Base-by-base conservation (phyloP, 371 early-diverging fungal species). In the Lichtheimia ramosa region DNA sequence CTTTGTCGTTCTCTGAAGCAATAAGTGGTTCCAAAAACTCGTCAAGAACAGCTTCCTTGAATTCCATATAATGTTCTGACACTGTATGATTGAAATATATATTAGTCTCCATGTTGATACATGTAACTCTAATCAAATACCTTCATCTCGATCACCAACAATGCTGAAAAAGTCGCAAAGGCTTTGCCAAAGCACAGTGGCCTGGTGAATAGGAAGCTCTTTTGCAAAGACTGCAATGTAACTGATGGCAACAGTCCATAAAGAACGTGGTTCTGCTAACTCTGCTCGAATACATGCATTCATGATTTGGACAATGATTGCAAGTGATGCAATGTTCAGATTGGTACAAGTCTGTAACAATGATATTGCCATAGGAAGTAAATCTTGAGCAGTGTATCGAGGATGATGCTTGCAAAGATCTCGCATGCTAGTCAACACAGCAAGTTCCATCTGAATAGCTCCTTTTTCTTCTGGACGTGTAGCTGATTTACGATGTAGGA, bases 261-360 rank as follows among this genome's bases (percentile, higher is more conserved):
- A 70, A 21, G 86, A 81, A 18, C 86, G 68, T 6, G 84, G 75
- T 21, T 85, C 86, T 0, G 75, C 81, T 1, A 85, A 61, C 1
- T 74, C 75, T 0, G 79, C 76, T 5, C 66, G 51, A 10, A 83
- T 68, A 20, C 81, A 82, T 6, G 73, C 65, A 40, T 71, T 77
- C 51, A 85, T 71, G 10, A 76, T 74, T 10, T 77, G 59, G 18
- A 85, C 66, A 15, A 83, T 71, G 5, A 78, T 55, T 7, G 81
- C 68, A 1, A 83, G 59, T 1, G 83, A 79, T 0, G 83, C 72
- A 20, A 73, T 58, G 24, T 78, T 78, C 2, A 85, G 53, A 48
- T 81, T 75, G 4, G 58, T 63, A 18, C 79, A 83, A 1, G 83
- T 68, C 14, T 81, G 82, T 6, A 85, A 69, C 14, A 83, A 58